phyloP scores from a whole-genome alignment of 2,329 filamentous ascomycete species.

The Neopestalotiopsis rosae region DNA sequence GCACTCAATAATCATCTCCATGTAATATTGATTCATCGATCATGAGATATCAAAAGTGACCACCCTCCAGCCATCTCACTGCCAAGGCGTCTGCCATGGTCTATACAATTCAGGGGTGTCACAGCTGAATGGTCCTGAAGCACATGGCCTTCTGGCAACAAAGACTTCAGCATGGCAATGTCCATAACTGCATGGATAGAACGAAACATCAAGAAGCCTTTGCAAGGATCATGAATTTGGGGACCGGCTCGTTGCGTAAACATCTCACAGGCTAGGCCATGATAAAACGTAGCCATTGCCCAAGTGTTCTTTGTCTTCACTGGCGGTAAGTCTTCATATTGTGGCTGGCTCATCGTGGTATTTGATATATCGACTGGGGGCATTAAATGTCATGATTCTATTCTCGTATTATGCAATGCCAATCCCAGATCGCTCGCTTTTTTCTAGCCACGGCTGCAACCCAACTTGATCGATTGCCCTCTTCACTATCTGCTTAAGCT shows the following conservation, averaged over 20 bases:
- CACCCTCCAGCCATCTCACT: background rate
- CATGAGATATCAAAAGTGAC: background rate
- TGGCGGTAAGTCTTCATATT: background rate
- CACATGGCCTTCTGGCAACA: background rate
- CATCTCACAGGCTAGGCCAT: background rate
- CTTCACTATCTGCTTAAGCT: constrained; percentile 51
- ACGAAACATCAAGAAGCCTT: background rate
- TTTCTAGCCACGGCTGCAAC: constrained; percentile 15
- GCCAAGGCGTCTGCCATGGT: background rate
- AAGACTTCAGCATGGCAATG: background rate
- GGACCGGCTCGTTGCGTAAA: background rate
- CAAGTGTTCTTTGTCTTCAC: constrained; percentile 8
- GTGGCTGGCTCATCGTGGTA: background rate
- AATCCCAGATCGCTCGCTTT: constrained; percentile 16
- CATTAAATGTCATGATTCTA: constrained; percentile 10
- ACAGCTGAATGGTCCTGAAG: background rate
- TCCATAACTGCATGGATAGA: background rate
- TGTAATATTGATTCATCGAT: background rate
- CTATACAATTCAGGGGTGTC: background rate
- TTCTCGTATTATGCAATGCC: constrained; percentile 12
- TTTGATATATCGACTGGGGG: constrained; percentile 4
- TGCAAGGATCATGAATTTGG: background rate
- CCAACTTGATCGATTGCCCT: background rate
- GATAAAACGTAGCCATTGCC: background rate
- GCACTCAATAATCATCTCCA: background rate